phyloP scores from a whole-genome alignment of 2,329 filamentous ascomycete species.

The Phyllosticta citriasiana region DNA sequence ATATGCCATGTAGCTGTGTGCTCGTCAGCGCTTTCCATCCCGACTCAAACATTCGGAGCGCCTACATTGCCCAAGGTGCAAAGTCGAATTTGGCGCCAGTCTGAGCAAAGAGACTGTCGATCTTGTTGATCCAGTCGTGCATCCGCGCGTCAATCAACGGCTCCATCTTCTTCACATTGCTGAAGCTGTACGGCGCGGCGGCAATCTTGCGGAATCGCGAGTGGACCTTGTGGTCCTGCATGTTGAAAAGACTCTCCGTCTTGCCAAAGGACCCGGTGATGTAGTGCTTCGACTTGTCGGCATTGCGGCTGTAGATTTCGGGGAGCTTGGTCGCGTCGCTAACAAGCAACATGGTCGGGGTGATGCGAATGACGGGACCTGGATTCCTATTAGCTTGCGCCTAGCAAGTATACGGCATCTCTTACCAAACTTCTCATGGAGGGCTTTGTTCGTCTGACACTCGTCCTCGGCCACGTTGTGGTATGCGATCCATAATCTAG shows the following conservation, averaged over 20 bases:
- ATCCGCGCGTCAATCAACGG: constrained; percentile 44
- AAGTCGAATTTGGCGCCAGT: constrained; percentile 43
- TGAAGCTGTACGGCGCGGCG: constrained; percentile 46
- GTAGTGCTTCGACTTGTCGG: constrained; percentile 49
- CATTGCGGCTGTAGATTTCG: constrained; percentile 45
- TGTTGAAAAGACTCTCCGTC: constrained; percentile 48
- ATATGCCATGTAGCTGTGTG: constrained; percentile 40
- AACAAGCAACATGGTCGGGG: constrained; percentile 44
- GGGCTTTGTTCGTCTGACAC: constrained; percentile 29
- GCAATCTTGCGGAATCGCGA: constrained; percentile 44
- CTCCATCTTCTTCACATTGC: constrained; percentile 50
- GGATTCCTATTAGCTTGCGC: not conserved
- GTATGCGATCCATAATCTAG: constrained; percentile 43
- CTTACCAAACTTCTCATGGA: constrained; percentile 42
- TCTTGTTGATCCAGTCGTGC: constrained; percentile 39
- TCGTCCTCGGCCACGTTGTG: constrained; percentile 42
- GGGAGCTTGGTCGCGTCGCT: constrained; percentile 46
- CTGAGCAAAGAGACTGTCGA: constrained; percentile 38
- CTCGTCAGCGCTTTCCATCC: constrained; percentile 12
- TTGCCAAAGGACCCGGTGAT: constrained; percentile 49
- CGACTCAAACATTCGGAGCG: too few species aligned
- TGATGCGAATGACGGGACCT: constrained; percentile 45
- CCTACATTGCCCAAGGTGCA: constrained; percentile 40
- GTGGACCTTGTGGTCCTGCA: constrained; percentile 43
- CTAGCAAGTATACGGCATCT: not conserved